Conservation (phyloP, 2,329 filamentous ascomycete genomes). For the Aspergillus sp. region DNA sequence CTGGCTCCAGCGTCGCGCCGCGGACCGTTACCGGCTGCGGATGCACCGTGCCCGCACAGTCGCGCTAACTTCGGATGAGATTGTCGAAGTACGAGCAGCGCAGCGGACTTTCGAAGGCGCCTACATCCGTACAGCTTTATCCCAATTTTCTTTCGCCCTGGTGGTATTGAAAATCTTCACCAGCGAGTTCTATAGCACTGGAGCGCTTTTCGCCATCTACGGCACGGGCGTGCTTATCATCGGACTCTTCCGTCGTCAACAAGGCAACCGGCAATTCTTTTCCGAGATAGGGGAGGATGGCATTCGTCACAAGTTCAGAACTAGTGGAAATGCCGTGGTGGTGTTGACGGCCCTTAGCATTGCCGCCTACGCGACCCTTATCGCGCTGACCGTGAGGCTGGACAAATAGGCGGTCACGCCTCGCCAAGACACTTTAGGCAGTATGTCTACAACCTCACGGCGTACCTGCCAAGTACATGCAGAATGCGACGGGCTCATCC, state of each 20-base stretch:
- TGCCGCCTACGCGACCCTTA: slow-evolving; percentile 61
- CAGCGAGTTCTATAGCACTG: slow-evolving; percentile 92
- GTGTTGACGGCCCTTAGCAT: slow-evolving; percentile 63
- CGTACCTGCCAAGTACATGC: slow-evolving; percentile 35
- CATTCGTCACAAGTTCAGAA: slow-evolving; percentile 63
- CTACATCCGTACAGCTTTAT: slow-evolving; percentile 90
- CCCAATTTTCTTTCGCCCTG: slow-evolving; percentile 92
- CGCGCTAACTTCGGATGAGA: slow-evolving; percentile 76
- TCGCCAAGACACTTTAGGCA: background rate
- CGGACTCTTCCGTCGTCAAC: slow-evolving; percentile 80
- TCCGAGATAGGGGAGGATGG: slow-evolving; percentile 58
- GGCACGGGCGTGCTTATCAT: slow-evolving; percentile 81
- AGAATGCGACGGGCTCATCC: slow-evolving; percentile 13
- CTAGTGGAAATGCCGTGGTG: slow-evolving; percentile 66
- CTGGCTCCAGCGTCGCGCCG: slow-evolving; percentile 59
- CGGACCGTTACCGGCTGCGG: slow-evolving; percentile 75
- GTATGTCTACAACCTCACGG: slow-evolving; percentile 23
- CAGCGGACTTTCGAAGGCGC: slow-evolving; percentile 97
- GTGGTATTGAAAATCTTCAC: slow-evolving; percentile 97
- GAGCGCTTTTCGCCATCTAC: slow-evolving; percentile 92
- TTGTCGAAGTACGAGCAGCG: slow-evolving; percentile 91
- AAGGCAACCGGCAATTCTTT: slow-evolving; percentile 95
- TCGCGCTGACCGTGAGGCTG: slow-evolving; percentile 60
- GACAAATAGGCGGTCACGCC: slow-evolving; percentile 21
- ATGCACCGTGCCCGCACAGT: slow-evolving; percentile 82